Evolutionary conservation across 1,139 yeast species (phyloP).

Genomic region (Protomyces pachydermus): DNA sequence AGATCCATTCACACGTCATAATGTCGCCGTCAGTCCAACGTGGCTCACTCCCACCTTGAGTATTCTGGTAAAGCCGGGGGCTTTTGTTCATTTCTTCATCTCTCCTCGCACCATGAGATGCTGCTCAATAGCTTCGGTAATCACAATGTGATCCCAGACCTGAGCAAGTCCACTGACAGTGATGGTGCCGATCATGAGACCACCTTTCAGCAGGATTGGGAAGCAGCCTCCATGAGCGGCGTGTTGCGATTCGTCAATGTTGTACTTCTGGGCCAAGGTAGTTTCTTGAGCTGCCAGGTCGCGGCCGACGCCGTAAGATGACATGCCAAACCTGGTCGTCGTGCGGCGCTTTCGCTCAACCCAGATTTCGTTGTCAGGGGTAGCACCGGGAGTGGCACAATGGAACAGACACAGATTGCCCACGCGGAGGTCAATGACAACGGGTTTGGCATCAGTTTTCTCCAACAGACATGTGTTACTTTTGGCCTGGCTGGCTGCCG

Average conservation of each 20-base stretch:
- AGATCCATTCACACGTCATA: no score
- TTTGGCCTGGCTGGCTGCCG: no score
- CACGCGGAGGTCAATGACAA: conserved; percentile 30
- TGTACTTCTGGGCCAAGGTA: conserved; percentile 13
- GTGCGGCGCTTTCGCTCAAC: conserved; percentile 31
- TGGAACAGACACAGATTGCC: conserved; percentile 29
- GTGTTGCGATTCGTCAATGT: conserved; percentile 1
- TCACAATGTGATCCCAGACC: conserved; percentile 6
- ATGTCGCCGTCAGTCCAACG: no score
- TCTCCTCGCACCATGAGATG: neutral
- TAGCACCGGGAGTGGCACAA: conserved; percentile 30
- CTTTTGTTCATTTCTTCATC: no score
- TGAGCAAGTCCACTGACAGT: conserved; percentile 21
- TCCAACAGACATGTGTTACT: no score
- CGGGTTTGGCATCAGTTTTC: conserved; percentile 7
- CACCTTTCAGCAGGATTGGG: conserved; percentile 2
- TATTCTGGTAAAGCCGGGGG: no score
- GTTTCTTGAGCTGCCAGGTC: neutral
- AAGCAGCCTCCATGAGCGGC: conserved; percentile 25
- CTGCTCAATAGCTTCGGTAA: neutral
- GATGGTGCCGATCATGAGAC: conserved; percentile 7
- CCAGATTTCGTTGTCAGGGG: conserved; percentile 31
- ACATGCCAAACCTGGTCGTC: conserved; percentile 30
- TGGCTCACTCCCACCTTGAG: no score
- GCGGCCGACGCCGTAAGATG: conserved; percentile 19